Evolutionary conservation across 345 rosid species (phyloP).

Genomic region (Sonneratia caseolaris): DNA sequence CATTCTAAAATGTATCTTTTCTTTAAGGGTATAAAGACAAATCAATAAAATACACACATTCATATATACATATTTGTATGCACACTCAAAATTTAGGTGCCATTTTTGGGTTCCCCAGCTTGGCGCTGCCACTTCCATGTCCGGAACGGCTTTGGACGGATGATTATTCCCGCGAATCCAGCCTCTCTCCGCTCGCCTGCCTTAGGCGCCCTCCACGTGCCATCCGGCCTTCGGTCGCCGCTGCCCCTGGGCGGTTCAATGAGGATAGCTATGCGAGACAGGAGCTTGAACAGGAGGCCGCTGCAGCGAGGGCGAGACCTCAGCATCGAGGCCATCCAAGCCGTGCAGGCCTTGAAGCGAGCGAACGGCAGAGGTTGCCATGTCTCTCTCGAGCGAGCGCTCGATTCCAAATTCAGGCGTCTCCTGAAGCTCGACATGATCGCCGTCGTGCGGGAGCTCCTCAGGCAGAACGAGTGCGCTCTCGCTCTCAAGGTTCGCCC

Average conservation of each 20-base stretch:
- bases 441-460: slow-evolving; percentile 55
- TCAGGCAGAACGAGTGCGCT: slow-evolving; percentile 59
- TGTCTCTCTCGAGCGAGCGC: slow-evolving; percentile 53
- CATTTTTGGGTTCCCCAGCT: too few relatives aligned
- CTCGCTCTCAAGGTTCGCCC: slow-evolving; percentile 53
- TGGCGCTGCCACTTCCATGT: background rate
- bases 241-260: background rate
- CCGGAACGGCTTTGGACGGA: background rate
- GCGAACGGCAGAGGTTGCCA: slow-evolving; percentile 26
- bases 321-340: slow-evolving; percentile 85
- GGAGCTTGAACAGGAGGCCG: slow-evolving; percentile 67
- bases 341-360: slow-evolving; percentile 76
- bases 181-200: background rate
- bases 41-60: too few relatives aligned
- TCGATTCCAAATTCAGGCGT: slow-evolving; percentile 49
- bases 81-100: too few relatives aligned
- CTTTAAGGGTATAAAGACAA: too few relatives aligned
- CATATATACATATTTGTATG: too few relatives aligned
- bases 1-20: too few relatives aligned
- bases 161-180: background rate
- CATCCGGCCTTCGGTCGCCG: background rate
- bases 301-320: slow-evolving; percentile 71
- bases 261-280: slow-evolving; percentile 39
- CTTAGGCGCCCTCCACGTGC: background rate
- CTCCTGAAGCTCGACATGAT: slow-evolving; percentile 58